These are phyloP conservation scores for Madurella fahalii DNA, from an alignment of 2,329 filamentous ascomycete genomes.

Conservation along the genomic window DNA sequence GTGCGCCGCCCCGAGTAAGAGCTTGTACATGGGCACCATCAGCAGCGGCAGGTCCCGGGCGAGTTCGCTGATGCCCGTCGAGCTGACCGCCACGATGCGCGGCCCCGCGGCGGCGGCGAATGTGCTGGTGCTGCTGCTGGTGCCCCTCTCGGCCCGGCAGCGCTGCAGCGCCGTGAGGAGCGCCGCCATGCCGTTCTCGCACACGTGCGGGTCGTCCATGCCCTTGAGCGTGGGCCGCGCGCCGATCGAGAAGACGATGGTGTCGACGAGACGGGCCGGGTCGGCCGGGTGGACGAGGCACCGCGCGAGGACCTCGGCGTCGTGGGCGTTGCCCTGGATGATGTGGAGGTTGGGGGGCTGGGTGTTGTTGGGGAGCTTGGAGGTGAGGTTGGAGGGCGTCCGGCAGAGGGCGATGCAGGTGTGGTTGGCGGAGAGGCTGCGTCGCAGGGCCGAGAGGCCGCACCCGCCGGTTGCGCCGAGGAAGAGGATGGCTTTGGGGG, in stretches of 20 bases:
- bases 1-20: slow-evolving; percentile 36
- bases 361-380: slow-evolving; percentile 29
- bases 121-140: too few species aligned
- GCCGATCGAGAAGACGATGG: slow-evolving; percentile 48
- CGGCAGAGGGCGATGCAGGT: slow-evolving; percentile 48
- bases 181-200: slow-evolving; percentile 39
- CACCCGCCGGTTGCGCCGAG: slow-evolving; percentile 51
- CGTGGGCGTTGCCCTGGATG: slow-evolving; percentile 45
- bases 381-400: slow-evolving; percentile 45
- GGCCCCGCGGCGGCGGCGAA: slow-evolving; percentile 30
- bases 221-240: slow-evolving; percentile 32
- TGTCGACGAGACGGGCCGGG: slow-evolving; percentile 38
- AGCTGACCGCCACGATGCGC: slow-evolving; percentile 37
- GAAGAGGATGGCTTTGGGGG: slow-evolving; percentile 44
- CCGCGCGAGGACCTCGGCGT: slow-evolving; percentile 34
- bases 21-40: slow-evolving; percentile 40
- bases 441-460: slow-evolving; percentile 44
- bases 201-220: slow-evolving; percentile 46
- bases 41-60: slow-evolving; percentile 39
- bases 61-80: slow-evolving; percentile 39
- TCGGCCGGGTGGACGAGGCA: slow-evolving; percentile 33
- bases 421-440: slow-evolving; percentile 43
- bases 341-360: slow-evolving; percentile 38
- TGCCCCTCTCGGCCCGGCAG: slow-evolving; percentile 25
- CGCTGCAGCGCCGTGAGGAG: slow-evolving; percentile 39